A percentile compares a stretch with the other conserved stretches of the same genome.
These are phyloP conservation scores for Phytopythium helicoides DNA, from an alignment of 352 stramenopile species.

Conservation along the genomic window DNA sequence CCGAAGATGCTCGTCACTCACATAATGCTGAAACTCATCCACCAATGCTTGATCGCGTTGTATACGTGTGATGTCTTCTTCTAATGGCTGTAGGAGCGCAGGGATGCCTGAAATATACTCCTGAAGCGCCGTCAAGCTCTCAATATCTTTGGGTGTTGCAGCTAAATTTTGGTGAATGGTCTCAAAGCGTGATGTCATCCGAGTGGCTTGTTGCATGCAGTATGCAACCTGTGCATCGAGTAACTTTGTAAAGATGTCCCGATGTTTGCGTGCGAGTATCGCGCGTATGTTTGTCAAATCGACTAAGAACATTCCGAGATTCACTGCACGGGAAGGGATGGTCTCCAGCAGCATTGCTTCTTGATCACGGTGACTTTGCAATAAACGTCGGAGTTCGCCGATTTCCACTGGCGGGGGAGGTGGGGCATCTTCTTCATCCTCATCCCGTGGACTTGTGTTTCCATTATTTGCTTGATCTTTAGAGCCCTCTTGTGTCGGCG, in stretches of 20 bases:
- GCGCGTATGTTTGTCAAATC: slow-evolving; percentile 81
- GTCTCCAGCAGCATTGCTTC: slow-evolving; percentile 67
- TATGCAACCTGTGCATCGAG: slow-evolving; percentile 66
- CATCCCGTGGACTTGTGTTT: slow-evolving; percentile 14
- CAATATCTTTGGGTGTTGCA: slow-evolving; percentile 88
- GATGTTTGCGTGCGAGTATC: slow-evolving; percentile 74
- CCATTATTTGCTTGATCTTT: neutral
- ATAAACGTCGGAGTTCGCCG: slow-evolving; percentile 63
- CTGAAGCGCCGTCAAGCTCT: slow-evolving; percentile 86
- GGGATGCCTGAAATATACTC: slow-evolving; percentile 85
- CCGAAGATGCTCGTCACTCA: slow-evolving; percentile 84
- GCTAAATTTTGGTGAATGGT: slow-evolving; percentile 82
- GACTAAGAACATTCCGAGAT: slow-evolving; percentile 76
- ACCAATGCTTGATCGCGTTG: slow-evolving; percentile 78
- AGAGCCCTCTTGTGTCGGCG: slow-evolving; percentile 1
- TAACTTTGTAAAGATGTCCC: slow-evolving; percentile 67
- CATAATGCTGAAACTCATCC: slow-evolving; percentile 80
- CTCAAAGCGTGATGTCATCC: slow-evolving; percentile 82
- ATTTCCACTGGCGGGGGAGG: slow-evolving; percentile 65
- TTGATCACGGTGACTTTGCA: slow-evolving; percentile 62
- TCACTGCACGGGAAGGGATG: slow-evolving; percentile 62
- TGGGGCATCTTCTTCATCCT: slow-evolving; percentile 35
- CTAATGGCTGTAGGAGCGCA: slow-evolving; percentile 60
- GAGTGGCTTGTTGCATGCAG: slow-evolving; percentile 62
- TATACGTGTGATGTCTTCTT: slow-evolving; percentile 81